Evolutionary conservation across 305 asterid species (phyloP).

Genomic region (Caryopteris hybrid): DNA sequence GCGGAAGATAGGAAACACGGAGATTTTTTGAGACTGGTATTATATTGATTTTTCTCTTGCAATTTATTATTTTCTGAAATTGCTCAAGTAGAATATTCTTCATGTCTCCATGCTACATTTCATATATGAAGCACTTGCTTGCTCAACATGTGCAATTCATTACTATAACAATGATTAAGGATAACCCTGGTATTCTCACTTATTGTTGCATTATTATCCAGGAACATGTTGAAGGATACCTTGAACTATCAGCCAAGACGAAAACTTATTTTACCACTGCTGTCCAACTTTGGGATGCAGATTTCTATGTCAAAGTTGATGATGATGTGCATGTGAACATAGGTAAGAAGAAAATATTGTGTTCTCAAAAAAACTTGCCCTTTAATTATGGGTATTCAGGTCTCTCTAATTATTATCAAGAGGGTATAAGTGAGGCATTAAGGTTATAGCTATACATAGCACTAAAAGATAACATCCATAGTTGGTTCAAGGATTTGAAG

Average conservation of each 20-base stretch:
- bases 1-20: constrained; percentile 88
- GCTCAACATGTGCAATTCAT: not conserved
- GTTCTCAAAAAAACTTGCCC: not conserved
- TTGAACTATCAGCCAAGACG: constrained; percentile 89
- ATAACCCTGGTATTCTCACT: not conserved
- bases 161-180: not conserved
- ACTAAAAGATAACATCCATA: not conserved
- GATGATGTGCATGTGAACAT: constrained; percentile 96
- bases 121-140: not conserved
- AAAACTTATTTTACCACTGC: constrained; percentile 79
- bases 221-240: constrained; percentile 98
- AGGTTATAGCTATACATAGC: not conserved
- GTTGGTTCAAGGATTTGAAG: not conserved
- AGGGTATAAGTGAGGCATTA: not conserved
- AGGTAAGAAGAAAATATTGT: constrained; percentile 36
- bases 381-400: not conserved
- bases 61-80: not conserved
- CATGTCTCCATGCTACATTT: not conserved
- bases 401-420: not conserved
- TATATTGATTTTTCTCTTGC: not conserved
- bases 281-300: constrained; percentile 87
- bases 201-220: constrained; percentile 19
- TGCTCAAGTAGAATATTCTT: not conserved
- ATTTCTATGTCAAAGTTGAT: constrained; percentile 92
- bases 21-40: constrained; percentile 77